Percentiles rank a stretch among this genome's conserved stretches.
Conservation (phyloP, 495 filamentous ascomycete species). For the Penicillium roqueforti region DNA sequence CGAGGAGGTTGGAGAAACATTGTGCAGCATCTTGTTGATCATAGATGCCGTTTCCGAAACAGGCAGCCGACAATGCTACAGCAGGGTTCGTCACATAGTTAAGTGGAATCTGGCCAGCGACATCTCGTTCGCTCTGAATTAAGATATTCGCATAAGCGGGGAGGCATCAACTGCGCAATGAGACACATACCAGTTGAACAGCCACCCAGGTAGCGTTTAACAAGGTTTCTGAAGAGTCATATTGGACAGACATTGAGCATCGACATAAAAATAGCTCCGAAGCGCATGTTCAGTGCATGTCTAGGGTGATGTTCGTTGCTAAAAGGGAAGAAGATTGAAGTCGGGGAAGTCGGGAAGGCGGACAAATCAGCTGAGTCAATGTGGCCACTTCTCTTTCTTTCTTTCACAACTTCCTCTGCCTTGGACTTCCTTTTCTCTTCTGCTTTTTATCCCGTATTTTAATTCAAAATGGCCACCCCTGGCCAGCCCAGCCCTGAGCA, state of each 20-base stretch:
- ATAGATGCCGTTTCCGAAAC: slow-evolving; percentile 52
- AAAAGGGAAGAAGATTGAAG: neutral
- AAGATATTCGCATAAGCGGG: neutral
- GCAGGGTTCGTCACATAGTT: slow-evolving; percentile 57
- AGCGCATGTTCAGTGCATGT: slow-evolving; percentile 5
- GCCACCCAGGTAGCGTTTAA: slow-evolving; percentile 35
- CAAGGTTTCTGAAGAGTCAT: slow-evolving; percentile 30
- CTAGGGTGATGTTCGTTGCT: neutral
- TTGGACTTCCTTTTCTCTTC: slow-evolving; percentile 4
- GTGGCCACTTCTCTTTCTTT: slow-evolving; percentile 33
- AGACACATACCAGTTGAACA: slow-evolving; percentile 32
- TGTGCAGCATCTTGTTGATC: slow-evolving; percentile 40
- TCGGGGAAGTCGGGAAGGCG: slow-evolving; percentile 9
- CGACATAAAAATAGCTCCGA: neutral
- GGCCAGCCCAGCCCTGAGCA: slow-evolving; percentile 81
- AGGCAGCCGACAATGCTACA: slow-evolving; percentile 53
- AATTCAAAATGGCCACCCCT: slow-evolving; percentile 43
- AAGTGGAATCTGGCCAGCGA: slow-evolving; percentile 54
- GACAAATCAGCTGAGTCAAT: slow-evolving; percentile 33
- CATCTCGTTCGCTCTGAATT: slow-evolving; percentile 57
- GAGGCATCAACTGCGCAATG: neutral
- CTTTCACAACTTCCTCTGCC: slow-evolving; percentile 6
- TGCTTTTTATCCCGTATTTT: slow-evolving; percentile 1
- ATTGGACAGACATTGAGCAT: slow-evolving; percentile 35
- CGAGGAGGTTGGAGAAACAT: slow-evolving; percentile 60